Base-by-base conservation (phyloP, 78 protist species). In the Polysphondylium violaceum region DNA sequence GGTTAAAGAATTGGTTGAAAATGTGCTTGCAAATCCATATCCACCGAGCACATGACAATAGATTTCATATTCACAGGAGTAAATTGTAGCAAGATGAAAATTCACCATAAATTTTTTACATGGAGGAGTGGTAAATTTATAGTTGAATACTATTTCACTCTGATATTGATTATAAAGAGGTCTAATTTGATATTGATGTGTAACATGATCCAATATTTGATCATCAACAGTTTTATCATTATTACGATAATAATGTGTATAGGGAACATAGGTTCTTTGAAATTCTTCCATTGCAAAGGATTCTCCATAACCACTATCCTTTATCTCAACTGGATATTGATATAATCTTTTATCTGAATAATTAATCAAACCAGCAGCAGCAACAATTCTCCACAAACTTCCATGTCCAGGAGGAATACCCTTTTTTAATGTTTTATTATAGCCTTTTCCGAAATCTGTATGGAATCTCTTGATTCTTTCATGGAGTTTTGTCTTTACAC, bases 261-360 rank as follows among this genome's bases (percentile, higher is more conserved):
- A 56, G 61, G 61, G 61, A 56, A 56, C 61, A 56, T 56, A 56
- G 8, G 61, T 56, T 56, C 19, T 56, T 56, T 56, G 61, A 56
- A 56, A 16, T 56, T 56, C 19, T 19, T 56, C 14, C 61, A 56
- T 56, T 21, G 21, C 61, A 56, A 56, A 47, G 53, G 8, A 11
- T 47, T 11, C 53, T 14, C 11, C 21, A 21, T 7, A 4, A 21
- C 7, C 7, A 56, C 33, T 7, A 4, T 19, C 61, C 11, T 6
- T 17, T 56, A 17, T 16, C 8, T 17, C 14, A 16, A 56, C 61
- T 6, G 61, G 61, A 56, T 56, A 56, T 3, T 56, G 7, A 56
- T 17, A 56, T 56, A 56, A 56, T 56, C 61, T 56, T 56, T 56
- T 56, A 56, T 56, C 61, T 56, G 61, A 56, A 56, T 56, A 56